Conservation (phyloP, 176 grass and related monocot species). For the Carex parvula region DNA sequence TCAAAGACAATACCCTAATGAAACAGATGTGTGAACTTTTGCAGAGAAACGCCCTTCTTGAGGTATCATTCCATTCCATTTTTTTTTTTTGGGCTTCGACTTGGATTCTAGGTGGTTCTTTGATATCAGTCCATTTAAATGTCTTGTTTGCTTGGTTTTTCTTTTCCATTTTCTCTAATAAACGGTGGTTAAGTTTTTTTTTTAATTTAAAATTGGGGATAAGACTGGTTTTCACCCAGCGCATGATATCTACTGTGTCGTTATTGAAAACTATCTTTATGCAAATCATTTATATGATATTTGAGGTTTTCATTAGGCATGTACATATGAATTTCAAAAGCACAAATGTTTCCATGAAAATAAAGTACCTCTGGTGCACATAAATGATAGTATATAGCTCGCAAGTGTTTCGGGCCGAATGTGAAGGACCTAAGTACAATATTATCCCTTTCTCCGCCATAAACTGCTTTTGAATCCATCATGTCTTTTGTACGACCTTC, state of each 20-base stretch:
- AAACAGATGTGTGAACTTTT: too few species aligned
- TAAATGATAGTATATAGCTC: slow-evolving; percentile 22
- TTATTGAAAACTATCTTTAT: background rate
- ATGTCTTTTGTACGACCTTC: slow-evolving; percentile 17
- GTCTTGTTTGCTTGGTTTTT: too few species aligned
- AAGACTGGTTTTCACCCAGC: background rate
- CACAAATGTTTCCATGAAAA: background rate
- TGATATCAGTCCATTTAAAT: too few species aligned
- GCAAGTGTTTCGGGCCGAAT: slow-evolving; percentile 4
- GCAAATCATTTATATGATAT: background rate
- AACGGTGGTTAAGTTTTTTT: background rate
- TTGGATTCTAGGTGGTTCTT: too few species aligned
- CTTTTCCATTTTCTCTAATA: background rate
- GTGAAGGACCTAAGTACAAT: background rate
- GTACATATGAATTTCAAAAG: background rate
- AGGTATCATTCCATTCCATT: too few species aligned
- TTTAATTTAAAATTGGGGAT: background rate
- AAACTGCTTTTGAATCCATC: slow-evolving; percentile 24
- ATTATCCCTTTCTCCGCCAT: background rate
- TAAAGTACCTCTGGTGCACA: slow-evolving; percentile 24
- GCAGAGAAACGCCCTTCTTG: too few species aligned
- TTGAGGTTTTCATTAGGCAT: background rate
- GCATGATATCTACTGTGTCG: background rate
- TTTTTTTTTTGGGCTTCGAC: too few species aligned
- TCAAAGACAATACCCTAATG: too few species aligned